Conservation (phyloP, 2,329 filamentous ascomycete genomes). For the Ceratocystis destructans region DNA sequence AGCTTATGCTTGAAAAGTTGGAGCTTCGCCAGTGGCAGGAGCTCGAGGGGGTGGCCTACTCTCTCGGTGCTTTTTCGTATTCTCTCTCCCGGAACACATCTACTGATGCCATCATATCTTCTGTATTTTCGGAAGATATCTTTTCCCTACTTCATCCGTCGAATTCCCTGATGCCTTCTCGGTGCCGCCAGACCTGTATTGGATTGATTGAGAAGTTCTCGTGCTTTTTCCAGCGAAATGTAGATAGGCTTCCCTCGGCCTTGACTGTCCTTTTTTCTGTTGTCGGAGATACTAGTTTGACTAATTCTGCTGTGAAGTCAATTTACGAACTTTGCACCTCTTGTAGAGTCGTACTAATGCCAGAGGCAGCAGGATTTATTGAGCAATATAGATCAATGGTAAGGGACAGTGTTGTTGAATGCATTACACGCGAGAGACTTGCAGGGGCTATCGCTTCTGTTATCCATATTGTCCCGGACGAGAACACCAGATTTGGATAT, state of each 20-base stretch:
- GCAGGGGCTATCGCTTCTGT: conserved; percentile 56
- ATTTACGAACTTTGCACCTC: conserved; percentile 63
- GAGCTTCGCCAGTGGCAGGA: conserved; percentile 37
- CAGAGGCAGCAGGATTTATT: conserved; percentile 55
- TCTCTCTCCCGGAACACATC: conserved; percentile 44
- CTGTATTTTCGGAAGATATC: conserved; percentile 44
- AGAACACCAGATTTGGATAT: conserved; percentile 39
- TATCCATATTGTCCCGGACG: conserved; percentile 51
- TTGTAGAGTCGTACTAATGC: conserved; percentile 54
- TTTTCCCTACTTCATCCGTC: conserved; percentile 15
- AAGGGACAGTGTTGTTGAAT: conserved; percentile 30
- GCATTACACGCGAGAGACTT: conserved; percentile 52
- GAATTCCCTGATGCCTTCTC: conserved; percentile 41
- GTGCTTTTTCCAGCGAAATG: conserved; percentile 60
- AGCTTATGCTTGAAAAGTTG: conserved; percentile 34
- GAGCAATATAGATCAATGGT: conserved; percentile 54
- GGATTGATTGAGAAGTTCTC: conserved; percentile 59
- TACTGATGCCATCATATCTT: conserved; percentile 44
- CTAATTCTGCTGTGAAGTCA: conserved; percentile 57
- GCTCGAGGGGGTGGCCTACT: conserved; percentile 48
- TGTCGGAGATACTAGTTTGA: conserved; percentile 47
- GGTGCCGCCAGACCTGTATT: conserved; percentile 54
- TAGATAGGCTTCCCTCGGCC: conserved; percentile 52
- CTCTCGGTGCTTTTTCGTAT: conserved; percentile 53
- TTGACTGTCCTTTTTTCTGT: conserved; percentile 63